These are phyloP conservation scores for Pseudocercospora macadamiae DNA, from an alignment of 2,329 filamentous ascomycete genomes.

Conservation along the genomic window DNA sequence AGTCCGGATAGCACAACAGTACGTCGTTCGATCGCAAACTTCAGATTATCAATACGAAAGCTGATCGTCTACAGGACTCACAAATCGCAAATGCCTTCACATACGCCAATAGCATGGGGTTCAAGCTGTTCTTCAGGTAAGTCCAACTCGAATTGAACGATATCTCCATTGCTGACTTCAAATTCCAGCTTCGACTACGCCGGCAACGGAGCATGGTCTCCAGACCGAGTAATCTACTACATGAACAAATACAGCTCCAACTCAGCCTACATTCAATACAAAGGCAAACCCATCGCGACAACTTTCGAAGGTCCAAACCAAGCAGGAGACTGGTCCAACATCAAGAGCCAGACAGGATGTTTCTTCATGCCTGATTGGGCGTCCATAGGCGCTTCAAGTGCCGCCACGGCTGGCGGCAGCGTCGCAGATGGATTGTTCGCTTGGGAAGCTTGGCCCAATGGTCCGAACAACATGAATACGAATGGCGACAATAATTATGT, in stretches of 20 bases:
- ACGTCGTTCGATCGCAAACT: background rate
- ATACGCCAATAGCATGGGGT: slow-evolving; percentile 33
- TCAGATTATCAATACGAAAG: background rate
- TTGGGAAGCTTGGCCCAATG: slow-evolving; percentile 56
- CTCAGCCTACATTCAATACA: slow-evolving; percentile 54
- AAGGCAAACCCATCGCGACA: slow-evolving; percentile 56
- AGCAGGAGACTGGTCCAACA: slow-evolving; percentile 48
- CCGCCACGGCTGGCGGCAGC: slow-evolving; percentile 14
- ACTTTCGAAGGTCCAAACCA: slow-evolving; percentile 55
- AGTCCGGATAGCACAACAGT: slow-evolving; percentile 35
- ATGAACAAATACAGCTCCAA: slow-evolving; percentile 50
- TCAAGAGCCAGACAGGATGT: slow-evolving; percentile 45
- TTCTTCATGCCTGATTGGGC: slow-evolving; percentile 55
- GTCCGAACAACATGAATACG: slow-evolving; percentile 55
- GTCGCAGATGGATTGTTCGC: slow-evolving; percentile 52
- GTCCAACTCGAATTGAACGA: too few species aligned
- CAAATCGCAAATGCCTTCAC: slow-evolving; percentile 55
- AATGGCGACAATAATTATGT: slow-evolving; percentile 46
- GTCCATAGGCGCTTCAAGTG: slow-evolving; percentile 41
- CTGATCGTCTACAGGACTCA: slow-evolving; percentile 36
- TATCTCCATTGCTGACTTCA: too few species aligned
- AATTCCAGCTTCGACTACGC: slow-evolving; percentile 58
- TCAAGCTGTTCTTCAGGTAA: slow-evolving; percentile 59
- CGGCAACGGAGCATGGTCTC: slow-evolving; percentile 46
- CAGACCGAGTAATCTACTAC: slow-evolving; percentile 47